Conservation (phyloP, 73 alveolate genomes). For the Tetrahymena elliotti region DNA sequence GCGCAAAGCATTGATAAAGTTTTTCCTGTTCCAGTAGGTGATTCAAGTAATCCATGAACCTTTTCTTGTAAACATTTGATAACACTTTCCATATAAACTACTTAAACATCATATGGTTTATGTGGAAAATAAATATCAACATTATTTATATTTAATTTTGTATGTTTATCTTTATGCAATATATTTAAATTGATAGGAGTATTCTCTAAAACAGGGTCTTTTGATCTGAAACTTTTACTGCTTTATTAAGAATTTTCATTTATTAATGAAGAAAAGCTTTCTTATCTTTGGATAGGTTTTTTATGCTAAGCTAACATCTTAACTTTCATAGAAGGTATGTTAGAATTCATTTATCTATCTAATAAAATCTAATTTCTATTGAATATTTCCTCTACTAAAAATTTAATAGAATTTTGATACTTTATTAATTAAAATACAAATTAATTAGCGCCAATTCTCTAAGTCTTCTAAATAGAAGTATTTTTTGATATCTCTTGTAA, state of each 20-base stretch:
- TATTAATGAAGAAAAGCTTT: background rate
- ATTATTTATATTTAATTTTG: background rate
- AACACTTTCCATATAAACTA: background rate
- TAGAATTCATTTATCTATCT: background rate
- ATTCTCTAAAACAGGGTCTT: background rate
- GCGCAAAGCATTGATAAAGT: constrained; percentile 84
- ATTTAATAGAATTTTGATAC: background rate
- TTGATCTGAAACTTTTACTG: background rate
- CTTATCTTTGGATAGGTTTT: background rate
- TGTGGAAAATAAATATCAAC: background rate
- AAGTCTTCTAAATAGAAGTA: background rate
- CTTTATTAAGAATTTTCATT: background rate
- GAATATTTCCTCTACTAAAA: background rate
- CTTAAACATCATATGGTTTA: background rate
- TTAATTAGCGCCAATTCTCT: background rate
- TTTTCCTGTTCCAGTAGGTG: constrained; percentile 98
- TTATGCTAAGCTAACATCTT: background rate
- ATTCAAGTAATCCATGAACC: constrained; percentile 52
- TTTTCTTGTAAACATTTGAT: background rate
- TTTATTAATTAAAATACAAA: background rate
- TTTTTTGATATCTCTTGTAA: background rate
- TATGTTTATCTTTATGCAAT: background rate
- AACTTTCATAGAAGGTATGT: background rate
- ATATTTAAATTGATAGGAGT: background rate
- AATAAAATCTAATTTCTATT: background rate